These are phyloP conservation scores for Fusarium tuaranense DNA, from an alignment of 2,329 filamentous ascomycete genomes.

Conservation along the genomic window DNA sequence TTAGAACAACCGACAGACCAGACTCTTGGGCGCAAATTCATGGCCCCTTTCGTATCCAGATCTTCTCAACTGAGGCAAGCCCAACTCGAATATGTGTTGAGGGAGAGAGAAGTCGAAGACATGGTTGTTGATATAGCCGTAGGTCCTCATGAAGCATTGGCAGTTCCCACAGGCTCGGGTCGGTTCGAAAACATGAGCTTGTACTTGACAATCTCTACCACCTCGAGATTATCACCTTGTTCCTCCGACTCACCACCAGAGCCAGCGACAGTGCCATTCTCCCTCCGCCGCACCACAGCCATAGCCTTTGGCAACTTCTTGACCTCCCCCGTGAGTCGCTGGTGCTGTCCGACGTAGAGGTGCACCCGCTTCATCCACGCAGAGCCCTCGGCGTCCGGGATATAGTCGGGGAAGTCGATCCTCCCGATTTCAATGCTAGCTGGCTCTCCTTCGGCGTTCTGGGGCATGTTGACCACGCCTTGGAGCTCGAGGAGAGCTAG, in stretches of 20 bases:
- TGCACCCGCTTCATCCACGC: conserved; percentile 93
- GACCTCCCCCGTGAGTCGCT: conserved; percentile 89
- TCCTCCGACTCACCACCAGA: conserved; percentile 54
- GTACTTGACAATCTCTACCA: conserved; percentile 87
- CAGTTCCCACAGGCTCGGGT: conserved; percentile 83
- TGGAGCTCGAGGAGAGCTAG: conserved; percentile 93
- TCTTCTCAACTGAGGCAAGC: neutral
- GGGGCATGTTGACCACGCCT: conserved; percentile 84
- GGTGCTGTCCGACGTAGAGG: conserved; percentile 88
- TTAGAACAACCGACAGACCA: neutral
- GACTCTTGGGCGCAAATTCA: neutral
- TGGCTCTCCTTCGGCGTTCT: conserved; percentile 48
- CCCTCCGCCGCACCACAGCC: conserved; percentile 77
- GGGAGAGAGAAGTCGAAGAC: neutral
- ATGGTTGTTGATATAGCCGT: neutral
- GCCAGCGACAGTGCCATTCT: conserved; percentile 56
- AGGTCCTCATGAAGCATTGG: conserved; percentile 43
- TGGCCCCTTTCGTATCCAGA: neutral
- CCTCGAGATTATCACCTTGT: conserved; percentile 72
- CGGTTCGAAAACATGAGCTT: conserved; percentile 87
- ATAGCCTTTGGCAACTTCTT: conserved; percentile 85
- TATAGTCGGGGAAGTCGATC: conserved; percentile 82
- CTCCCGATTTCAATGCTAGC: conserved; percentile 68
- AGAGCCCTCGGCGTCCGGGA: conserved; percentile 59
- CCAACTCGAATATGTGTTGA: too few species aligned